Conservation (phyloP, 257 asterid genomes). For the Orobanche coerulescens region DNA sequence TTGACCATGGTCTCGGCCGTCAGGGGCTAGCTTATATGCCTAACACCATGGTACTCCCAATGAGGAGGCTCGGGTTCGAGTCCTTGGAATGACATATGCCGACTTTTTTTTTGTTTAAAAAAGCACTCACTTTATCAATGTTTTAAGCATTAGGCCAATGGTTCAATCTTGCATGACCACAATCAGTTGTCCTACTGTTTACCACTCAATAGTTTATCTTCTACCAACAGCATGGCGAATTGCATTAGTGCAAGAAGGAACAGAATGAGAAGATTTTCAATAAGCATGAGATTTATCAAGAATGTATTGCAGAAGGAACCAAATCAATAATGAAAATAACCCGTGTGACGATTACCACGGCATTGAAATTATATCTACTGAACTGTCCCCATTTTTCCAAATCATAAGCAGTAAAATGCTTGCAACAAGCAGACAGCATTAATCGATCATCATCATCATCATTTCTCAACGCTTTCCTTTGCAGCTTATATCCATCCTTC, state of each 20-base stretch:
- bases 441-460: conserved; percentile 32
- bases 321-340: neutral
- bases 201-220: neutral
- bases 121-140: too few species aligned
- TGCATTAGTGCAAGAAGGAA: neutral
- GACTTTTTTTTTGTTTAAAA: too few species aligned
- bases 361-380: conserved; percentile 65
- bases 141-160: conserved; percentile 3
- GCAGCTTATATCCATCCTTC: neutral
- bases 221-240: neutral
- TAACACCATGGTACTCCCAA: too few species aligned
- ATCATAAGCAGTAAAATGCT: too few species aligned
- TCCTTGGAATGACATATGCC: too few species aligned
- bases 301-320: neutral
- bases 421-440: conserved; percentile 25
- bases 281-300: neutral
- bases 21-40: too few species aligned
- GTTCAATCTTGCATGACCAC: neutral
- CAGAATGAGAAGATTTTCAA: too few species aligned
- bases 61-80: too few species aligned
- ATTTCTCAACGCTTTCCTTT: conserved; percentile 31
- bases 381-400: too few species aligned
- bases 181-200: neutral
- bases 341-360: conserved; percentile 41
- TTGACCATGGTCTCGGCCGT: too few species aligned